These are phyloP conservation scores for Colletotrichum godetiae DNA, from an alignment of 2,329 filamentous ascomycete genomes.

Conservation along the genomic window DNA sequence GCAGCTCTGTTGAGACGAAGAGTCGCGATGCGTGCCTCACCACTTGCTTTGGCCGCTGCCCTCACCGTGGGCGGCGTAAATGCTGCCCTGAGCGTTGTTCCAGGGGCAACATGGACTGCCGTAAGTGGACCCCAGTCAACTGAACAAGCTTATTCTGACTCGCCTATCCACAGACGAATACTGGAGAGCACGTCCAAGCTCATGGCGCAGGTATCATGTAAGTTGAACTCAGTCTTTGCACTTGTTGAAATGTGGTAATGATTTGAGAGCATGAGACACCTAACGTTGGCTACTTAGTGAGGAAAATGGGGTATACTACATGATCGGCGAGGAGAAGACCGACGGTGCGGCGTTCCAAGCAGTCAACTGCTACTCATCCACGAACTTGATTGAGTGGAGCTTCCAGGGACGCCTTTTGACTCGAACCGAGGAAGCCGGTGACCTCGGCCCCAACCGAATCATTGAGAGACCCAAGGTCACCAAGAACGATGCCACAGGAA, in stretches of 20 bases:
- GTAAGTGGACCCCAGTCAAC: slow-evolving; percentile 39
- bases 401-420: slow-evolving; percentile 70
- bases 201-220: slow-evolving; percentile 73
- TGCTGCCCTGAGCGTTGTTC: slow-evolving; percentile 49
- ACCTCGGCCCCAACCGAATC: slow-evolving; percentile 70
- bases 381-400: slow-evolving; percentile 72
- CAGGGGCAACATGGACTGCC: slow-evolving; percentile 60
- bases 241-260: neutral
- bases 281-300: slow-evolving; percentile 41
- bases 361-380: slow-evolving; percentile 75
- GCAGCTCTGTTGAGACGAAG: neutral
- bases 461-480: slow-evolving; percentile 77
- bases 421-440: slow-evolving; percentile 58
- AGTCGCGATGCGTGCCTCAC: slow-evolving; percentile 4
- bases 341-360: slow-evolving; percentile 71
- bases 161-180: slow-evolving; percentile 48
- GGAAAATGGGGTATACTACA: slow-evolving; percentile 70
- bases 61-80: slow-evolving; percentile 18
- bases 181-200: slow-evolving; percentile 70
- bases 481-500: slow-evolving; percentile 71
- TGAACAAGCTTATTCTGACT: neutral
- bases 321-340: slow-evolving; percentile 77
- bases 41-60: neutral
- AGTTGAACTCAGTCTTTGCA: neutral
- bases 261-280: neutral